These are phyloP conservation scores for Inosperma sp. DNA, from an alignment of 768 basidiomycete genomes.

Conservation along the genomic window DNA sequence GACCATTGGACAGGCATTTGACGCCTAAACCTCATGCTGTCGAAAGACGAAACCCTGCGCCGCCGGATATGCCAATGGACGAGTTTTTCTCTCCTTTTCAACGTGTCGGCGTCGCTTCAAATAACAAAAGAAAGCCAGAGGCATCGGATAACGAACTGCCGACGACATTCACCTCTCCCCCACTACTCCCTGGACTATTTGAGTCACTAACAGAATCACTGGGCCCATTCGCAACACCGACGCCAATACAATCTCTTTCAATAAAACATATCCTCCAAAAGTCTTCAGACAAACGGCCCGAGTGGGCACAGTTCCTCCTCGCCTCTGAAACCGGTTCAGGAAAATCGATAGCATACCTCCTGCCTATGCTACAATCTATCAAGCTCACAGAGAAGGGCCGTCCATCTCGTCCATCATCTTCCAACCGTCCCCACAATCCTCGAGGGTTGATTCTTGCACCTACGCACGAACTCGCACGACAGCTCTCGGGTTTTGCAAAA, in stretches of 20 bases:
- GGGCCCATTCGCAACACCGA: slow-evolving; percentile 55
- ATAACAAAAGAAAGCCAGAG: neutral
- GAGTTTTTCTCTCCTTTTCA: neutral
- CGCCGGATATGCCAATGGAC: neutral
- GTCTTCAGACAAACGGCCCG: slow-evolving; percentile 11
- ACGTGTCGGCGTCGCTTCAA: neutral
- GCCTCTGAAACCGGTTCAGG: slow-evolving; percentile 91
- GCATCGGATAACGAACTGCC: slow-evolving; percentile 21
- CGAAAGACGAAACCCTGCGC: neutral
- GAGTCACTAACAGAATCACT: slow-evolving; percentile 53
- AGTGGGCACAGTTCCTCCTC: slow-evolving; percentile 55
- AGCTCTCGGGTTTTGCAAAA: slow-evolving; percentile 73
- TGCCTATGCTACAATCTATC: slow-evolving; percentile 76
- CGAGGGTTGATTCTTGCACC: slow-evolving; percentile 80
- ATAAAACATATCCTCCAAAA: slow-evolving; percentile 56
- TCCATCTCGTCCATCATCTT: neutral
- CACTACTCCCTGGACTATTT: slow-evolving; percentile 62
- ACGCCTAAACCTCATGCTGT: neutral
- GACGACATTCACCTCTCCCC: slow-evolving; percentile 58
- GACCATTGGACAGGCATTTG: neutral
- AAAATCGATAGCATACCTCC: slow-evolving; percentile 86
- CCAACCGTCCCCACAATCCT: slow-evolving; percentile 43
- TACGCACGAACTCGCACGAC: slow-evolving; percentile 85
- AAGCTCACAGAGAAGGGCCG: slow-evolving; percentile 37
- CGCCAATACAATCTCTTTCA: slow-evolving; percentile 74